A percentile compares a stretch with the other conserved stretches of the same genome.
These are phyloP conservation scores for Apophysomyces trapeziformis DNA, from an alignment of 371 early-diverging fungal genomes.

Conservation along the genomic window DNA sequence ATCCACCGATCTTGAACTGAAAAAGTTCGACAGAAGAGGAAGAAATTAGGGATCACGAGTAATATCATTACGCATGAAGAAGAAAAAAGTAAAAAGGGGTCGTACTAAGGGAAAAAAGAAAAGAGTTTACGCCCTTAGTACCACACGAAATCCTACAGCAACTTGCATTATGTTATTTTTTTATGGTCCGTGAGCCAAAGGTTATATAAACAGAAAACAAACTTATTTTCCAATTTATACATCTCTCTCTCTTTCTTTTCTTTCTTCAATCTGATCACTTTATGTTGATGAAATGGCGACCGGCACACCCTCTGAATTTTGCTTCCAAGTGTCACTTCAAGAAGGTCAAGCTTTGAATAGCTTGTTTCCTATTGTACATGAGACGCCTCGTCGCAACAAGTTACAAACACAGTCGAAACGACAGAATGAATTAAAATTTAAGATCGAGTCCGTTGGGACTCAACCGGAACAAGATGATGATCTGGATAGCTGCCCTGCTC, in stretches of 20 bases:
- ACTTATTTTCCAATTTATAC: conserved; percentile 4
- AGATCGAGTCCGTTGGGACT: conserved; percentile 45
- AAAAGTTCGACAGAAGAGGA: conserved; percentile 2
- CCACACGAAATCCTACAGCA: conserved; percentile 1
- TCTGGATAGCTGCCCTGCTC: conserved; percentile 45
- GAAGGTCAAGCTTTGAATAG: background rate
- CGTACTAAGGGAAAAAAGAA: background rate
- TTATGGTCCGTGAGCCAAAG: conserved; percentile 7
- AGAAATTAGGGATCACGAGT: background rate
- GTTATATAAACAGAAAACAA: conserved; percentile 1
- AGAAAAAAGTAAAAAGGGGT: background rate
- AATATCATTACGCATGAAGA: conserved; percentile 5
- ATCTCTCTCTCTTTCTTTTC: conserved; percentile 13
- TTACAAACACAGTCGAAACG: conserved; percentile 6
- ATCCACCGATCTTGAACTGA: conserved; percentile 7
- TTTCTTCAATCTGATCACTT: background rate
- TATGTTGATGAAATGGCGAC: background rate
- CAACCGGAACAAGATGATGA: conserved; percentile 53
- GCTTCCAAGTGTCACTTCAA: conserved; percentile 8
- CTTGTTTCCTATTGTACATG: conserved; percentile 27
- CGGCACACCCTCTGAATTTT: conserved; percentile 3
- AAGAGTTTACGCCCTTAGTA: conserved; percentile 5
- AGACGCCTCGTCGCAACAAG: conserved; percentile 13
- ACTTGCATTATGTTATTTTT: conserved; percentile 2
- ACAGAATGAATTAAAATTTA: conserved; percentile 34